phyloP scores from a whole-genome alignment of 257 asterid genomes.

The Jacaranda copaia region DNA sequence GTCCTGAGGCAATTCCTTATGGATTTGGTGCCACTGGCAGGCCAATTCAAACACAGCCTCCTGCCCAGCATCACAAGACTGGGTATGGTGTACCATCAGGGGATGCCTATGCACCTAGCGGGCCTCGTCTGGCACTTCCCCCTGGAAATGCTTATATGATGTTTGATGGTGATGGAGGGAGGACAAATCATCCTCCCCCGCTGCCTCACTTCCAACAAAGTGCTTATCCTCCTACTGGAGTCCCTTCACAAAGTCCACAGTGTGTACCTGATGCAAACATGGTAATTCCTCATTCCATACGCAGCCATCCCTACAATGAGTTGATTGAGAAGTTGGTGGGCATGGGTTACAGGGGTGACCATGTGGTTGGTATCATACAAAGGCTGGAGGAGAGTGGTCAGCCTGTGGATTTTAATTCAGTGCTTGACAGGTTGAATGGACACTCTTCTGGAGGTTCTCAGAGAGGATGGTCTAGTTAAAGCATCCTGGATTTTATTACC shows the following conservation, averaged over 20 bases:
- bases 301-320: constrained; percentile 75
- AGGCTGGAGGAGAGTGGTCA: constrained; percentile 96
- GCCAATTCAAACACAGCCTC: constrained; percentile 68
- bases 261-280: constrained; percentile 54
- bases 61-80: constrained; percentile 62
- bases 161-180: constrained; percentile 78
- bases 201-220: constrained; percentile 73
- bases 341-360: constrained; percentile 92
- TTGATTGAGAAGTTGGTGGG: constrained; percentile 82
- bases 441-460: constrained; percentile 80
- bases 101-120: constrained; percentile 67
- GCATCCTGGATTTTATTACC: background rate
- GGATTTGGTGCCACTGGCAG: constrained; percentile 66
- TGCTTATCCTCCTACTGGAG: constrained; percentile 65
- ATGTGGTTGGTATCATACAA: constrained; percentile 67
- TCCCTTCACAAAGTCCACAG: constrained; percentile 61
- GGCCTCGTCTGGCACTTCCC: constrained; percentile 67
- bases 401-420: constrained; percentile 77
- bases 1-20: constrained; percentile 62
- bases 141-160: constrained; percentile 71
- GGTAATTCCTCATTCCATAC: constrained; percentile 57
- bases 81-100: constrained; percentile 57
- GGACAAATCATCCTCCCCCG: constrained; percentile 62
- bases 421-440: constrained; percentile 82
- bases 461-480: constrained; percentile 78